phyloP scores from a whole-genome alignment of 768 basidiomycete genomes.

The Suillus bovinus region DNA sequence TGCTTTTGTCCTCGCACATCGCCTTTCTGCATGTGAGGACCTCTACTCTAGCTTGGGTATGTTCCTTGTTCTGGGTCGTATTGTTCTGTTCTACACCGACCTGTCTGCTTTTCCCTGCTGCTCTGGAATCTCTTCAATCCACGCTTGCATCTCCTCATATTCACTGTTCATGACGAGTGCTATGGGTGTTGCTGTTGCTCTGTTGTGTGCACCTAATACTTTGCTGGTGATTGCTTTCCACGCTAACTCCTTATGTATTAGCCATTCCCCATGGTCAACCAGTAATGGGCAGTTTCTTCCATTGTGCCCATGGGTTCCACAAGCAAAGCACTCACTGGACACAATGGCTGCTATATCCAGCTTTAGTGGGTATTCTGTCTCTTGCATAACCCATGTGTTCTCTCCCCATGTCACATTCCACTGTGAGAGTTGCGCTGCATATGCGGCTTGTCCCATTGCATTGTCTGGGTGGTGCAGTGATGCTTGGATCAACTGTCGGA shows the following conservation, averaged over 20 bases:
- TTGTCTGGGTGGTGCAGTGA: neutral
- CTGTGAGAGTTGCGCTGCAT: neutral
- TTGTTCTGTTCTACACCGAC: neutral
- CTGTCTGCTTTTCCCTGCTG: neutral
- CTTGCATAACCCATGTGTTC: accelerated
- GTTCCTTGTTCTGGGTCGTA: neutral
- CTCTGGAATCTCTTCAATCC: neutral
- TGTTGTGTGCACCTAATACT: neutral
- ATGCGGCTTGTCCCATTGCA: neutral
- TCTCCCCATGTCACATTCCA: too few relatives aligned
- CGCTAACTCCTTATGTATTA: neutral
- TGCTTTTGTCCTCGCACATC: neutral
- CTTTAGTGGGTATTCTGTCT: too few relatives aligned
- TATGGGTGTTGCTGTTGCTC: neutral
- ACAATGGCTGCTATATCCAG: too few relatives aligned
- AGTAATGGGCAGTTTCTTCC: neutral
- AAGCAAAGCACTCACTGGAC: neutral
- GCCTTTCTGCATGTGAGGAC: neutral
- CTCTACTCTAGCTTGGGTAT: neutral
- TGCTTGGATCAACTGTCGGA: accelerated
- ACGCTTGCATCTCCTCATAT: neutral
- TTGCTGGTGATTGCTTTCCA: neutral
- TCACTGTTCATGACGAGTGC: neutral
- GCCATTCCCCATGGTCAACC: neutral
- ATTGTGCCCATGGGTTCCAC: neutral